Evolutionary conservation across 108 stramenopile species (phyloP).

Genomic region (Nannochloropsis oceanica): DNA sequence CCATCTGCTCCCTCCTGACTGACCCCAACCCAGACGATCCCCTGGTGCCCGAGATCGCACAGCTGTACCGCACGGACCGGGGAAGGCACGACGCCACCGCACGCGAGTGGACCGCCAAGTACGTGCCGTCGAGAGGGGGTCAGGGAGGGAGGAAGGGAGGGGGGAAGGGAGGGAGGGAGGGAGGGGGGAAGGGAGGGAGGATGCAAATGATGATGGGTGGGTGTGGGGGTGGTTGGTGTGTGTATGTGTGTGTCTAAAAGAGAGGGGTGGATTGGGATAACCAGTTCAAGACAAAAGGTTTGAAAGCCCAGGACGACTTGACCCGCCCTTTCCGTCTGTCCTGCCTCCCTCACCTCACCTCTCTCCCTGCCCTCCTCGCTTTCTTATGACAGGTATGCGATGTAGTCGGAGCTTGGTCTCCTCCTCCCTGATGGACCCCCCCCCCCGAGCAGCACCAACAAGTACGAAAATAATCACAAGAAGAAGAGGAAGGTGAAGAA

Average conservation of each 20-base stretch:
- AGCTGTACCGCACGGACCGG: constrained; percentile 47
- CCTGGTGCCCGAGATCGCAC: constrained; percentile 85
- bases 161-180: neutral
- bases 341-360: neutral
- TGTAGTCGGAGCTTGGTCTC: neutral
- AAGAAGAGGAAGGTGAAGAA: neutral
- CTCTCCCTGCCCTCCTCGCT: neutral
- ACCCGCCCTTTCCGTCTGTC: neutral
- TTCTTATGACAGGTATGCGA: neutral
- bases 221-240: neutral
- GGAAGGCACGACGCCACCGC: constrained; percentile 40
- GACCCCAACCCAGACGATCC: constrained; percentile 98
- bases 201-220: too few species aligned
- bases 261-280: too few species aligned
- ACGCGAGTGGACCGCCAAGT: constrained; percentile 44
- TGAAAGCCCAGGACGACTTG: too few species aligned
- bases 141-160: neutral
- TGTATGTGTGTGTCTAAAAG: too few species aligned
- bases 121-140: neutral
- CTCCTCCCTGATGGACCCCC: neutral
- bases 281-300: too few species aligned
- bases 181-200: neutral
- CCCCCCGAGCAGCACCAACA: too few species aligned
- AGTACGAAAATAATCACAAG: neutral
- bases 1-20: constrained; percentile 88